Percentiles rank a stretch among this genome's conserved stretches.
These are phyloP conservation scores for Lentinula aciculospora DNA, from an alignment of 768 basidiomycete genomes.

Conservation along the genomic window DNA sequence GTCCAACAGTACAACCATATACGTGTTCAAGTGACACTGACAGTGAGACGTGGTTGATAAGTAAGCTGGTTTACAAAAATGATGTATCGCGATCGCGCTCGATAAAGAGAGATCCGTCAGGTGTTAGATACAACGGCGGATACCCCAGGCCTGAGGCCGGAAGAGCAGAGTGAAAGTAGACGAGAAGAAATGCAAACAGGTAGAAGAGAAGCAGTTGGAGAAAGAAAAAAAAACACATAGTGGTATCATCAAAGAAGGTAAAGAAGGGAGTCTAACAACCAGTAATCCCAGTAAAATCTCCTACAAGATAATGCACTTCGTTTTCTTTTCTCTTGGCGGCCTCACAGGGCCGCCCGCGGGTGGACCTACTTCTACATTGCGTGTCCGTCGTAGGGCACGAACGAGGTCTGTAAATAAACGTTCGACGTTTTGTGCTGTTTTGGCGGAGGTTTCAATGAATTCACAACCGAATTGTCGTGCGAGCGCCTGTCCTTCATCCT, in stretches of 20 bases:
- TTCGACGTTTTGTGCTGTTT: constrained; percentile 91
- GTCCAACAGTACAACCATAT: background rate
- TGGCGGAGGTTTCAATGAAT: constrained; percentile 96
- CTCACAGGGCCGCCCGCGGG: constrained; percentile 35
- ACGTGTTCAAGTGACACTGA: constrained; percentile 11
- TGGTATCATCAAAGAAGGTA: constrained; percentile 85
- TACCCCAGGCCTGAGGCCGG: background rate
- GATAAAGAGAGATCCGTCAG: background rate
- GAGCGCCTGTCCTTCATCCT: constrained; percentile 79
- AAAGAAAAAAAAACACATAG: constrained; percentile 30
- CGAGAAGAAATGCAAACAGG: constrained; percentile 12
- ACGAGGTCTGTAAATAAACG: constrained; percentile 85
- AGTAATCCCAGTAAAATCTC: constrained; percentile 55
- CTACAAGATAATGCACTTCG: constrained; percentile 81
- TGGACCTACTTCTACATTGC: constrained; percentile 44
- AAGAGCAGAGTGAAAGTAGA: constrained; percentile 5
- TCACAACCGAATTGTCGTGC: constrained; percentile 86
- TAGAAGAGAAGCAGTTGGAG: constrained; percentile 24
- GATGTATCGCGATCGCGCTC: constrained; percentile 1
- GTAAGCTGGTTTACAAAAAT: constrained; percentile 5
- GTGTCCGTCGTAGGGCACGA: constrained; percentile 71
- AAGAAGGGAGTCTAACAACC: constrained; percentile 67
- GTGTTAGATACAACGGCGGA: constrained; percentile 2
- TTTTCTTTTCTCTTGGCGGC: constrained; percentile 32
- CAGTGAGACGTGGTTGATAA: constrained; percentile 10